These are phyloP conservation scores for Epichloe sylvatica DNA, from an alignment of 2,329 filamentous ascomycete genomes.

Conservation along the genomic window DNA sequence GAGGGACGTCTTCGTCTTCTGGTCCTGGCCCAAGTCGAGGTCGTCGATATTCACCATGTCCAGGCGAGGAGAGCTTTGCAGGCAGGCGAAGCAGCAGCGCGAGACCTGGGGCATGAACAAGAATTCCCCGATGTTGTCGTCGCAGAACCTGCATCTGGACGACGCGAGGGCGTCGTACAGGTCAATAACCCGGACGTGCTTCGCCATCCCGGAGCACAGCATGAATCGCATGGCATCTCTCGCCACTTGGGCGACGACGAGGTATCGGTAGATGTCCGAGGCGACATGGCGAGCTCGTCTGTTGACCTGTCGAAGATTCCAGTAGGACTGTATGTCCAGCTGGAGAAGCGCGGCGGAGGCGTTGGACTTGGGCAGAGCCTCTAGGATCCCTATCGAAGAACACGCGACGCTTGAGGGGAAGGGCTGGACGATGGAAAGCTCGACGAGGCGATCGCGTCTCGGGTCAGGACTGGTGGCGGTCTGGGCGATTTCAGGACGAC, in stretches of 20 bases:
- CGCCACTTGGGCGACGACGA: not conserved
- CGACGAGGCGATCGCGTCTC: not conserved
- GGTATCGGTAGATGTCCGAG: not conserved
- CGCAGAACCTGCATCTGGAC: not conserved
- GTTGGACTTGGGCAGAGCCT: not conserved
- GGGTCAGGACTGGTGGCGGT: not conserved
- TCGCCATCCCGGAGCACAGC: not conserved
- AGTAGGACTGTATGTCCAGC: slow-evolving; percentile 1
- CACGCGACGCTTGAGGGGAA: not conserved
- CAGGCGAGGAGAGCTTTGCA: not conserved
- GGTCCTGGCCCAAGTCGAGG: not conserved
- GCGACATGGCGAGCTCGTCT: slow-evolving; percentile 1
- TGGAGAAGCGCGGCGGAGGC: not conserved
- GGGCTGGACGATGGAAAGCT: not conserved
- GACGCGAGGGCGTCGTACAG: slow-evolving; percentile 1
- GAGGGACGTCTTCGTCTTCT: not conserved
- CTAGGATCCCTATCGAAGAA: not conserved
- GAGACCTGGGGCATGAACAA: slow-evolving; percentile 1
- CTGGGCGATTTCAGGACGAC: not conserved
- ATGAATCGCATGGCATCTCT: not conserved
- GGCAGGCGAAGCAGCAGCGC: slow-evolving; percentile 3
- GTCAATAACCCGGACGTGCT: not conserved
- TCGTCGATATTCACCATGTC: not conserved
- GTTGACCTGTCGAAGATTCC: slow-evolving; percentile 3
- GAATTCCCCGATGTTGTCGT: not conserved